Percentiles rank a stretch among this genome's conserved stretches.
These are phyloP conservation scores for Penicillium riverlandense DNA, from an alignment of 495 filamentous ascomycete genomes.

Conservation along the genomic window DNA sequence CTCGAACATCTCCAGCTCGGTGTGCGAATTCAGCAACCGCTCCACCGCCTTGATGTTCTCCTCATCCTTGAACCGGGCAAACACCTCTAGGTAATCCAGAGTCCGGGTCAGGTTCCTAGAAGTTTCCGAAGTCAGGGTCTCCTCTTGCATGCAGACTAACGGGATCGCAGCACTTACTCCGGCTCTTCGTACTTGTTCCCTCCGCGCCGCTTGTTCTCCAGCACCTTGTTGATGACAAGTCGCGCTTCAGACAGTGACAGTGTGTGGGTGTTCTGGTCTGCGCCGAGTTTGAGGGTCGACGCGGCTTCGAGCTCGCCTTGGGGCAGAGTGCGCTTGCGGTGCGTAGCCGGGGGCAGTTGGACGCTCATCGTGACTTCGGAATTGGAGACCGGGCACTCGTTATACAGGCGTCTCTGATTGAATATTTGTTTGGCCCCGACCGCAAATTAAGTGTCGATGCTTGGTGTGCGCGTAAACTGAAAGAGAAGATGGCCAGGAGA, in stretches of 20 bases:
- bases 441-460: too few species aligned
- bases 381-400: neutral
- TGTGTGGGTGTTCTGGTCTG: slow-evolving; percentile 82
- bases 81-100: slow-evolving; percentile 82
- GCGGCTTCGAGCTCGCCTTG: slow-evolving; percentile 85
- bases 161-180: slow-evolving; percentile 27
- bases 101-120: slow-evolving; percentile 68
- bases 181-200: slow-evolving; percentile 45
- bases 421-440: too few species aligned
- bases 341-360: slow-evolving; percentile 46
- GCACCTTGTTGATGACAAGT: slow-evolving; percentile 79
- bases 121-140: slow-evolving; percentile 2
- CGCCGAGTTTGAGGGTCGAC: slow-evolving; percentile 75
- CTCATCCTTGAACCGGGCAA: slow-evolving; percentile 89
- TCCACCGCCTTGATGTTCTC: slow-evolving; percentile 92
- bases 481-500: too few species aligned
- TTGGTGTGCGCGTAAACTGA: too few species aligned
- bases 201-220: slow-evolving; percentile 50
- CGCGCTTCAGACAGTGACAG: slow-evolving; percentile 87
- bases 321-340: slow-evolving; percentile 64
- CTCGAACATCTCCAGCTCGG: slow-evolving; percentile 84
- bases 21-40: slow-evolving; percentile 64
- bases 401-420: too few species aligned
- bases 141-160: neutral
- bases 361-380: slow-evolving; percentile 25